Evolutionary conservation across 352 stramenopile species (phyloP), one percentile per base, ranked within the genome.

Genomic region (Phytophthora cryptogea): DNA sequence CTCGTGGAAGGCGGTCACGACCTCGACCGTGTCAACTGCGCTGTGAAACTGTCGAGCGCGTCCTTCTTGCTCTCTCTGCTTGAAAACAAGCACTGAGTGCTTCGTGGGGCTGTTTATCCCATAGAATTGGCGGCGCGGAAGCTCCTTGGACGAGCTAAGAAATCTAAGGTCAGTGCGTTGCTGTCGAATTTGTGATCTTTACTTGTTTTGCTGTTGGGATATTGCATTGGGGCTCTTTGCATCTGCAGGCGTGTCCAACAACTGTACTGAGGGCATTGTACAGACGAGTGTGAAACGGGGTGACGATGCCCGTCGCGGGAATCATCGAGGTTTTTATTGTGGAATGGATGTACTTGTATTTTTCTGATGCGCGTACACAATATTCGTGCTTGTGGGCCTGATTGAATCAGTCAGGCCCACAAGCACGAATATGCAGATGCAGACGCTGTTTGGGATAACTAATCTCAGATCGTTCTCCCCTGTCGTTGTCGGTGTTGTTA

Each of bases 1-100:
- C 76, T 96, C 54, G 88, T 96, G 16, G 88, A 96, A 61, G 88
- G 88, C 32, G 88, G 88, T 54, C 88, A 96, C 58, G 88, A 96
- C 66, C 73, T 96, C 20, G 88, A 96, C 66, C 84, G 88, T 56
- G 88, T 94, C 33, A 94, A 96, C 69, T 92, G 81, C 67, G 68
- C 72, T 5, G 85, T 94, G 27, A 86, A 86, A 65, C 58, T 96
- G 35, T 89, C 86, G 20, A 95, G 86, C 63, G 84, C 88, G 27
- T 94, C 84, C 36, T 88, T 91, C 57, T 78, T 96, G 54, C 70
- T 96, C 37, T 95, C 76, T 72, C 66, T 96, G 32, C 72, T 93
- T 63, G 81, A 91, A 42, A 90, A 91, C 66, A 66, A 79, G 43
- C 54, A 88, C 44, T 88, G 71, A 62, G 20, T 31, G 4, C 32